Conservation (phyloP, 2,329 filamentous ascomycete species). For the Rhinocladiella mackenziei region DNA sequence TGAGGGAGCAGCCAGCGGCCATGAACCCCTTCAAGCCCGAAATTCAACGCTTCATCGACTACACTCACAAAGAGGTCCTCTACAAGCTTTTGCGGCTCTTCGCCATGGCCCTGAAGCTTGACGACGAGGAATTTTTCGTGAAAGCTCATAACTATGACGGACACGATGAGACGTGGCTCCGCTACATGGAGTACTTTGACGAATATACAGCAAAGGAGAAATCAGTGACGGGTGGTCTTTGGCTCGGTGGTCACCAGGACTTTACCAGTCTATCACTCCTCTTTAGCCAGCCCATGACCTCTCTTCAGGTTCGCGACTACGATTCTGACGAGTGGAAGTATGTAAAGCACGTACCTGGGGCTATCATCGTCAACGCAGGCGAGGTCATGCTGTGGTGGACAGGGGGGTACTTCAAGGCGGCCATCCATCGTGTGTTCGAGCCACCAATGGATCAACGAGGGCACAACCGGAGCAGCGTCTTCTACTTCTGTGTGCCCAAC, state of each 20-base stretch:
- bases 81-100: constrained; percentile 53
- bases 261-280: constrained; percentile 55
- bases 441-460: constrained; percentile 10
- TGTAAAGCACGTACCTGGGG: constrained; percentile 48
- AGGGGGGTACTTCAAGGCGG: constrained; percentile 38
- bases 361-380: constrained; percentile 51
- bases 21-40: constrained; percentile 47
- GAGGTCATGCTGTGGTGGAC: constrained; percentile 50
- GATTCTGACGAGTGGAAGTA: constrained; percentile 49
- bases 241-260: constrained; percentile 53
- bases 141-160: constrained; percentile 55
- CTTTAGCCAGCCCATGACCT: constrained; percentile 57
- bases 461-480: constrained; percentile 13
- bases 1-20: constrained; percentile 7
- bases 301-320: constrained; percentile 52
- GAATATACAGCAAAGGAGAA: constrained; percentile 41
- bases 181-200: constrained; percentile 59
- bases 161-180: constrained; percentile 58
- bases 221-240: constrained; percentile 43
- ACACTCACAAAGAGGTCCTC: constrained; percentile 12
- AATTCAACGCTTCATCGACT: constrained; percentile 53
- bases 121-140: constrained; percentile 55
- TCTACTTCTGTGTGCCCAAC: constrained; percentile 34
- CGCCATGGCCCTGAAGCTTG: constrained; percentile 58
- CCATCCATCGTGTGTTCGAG: constrained; percentile 12